Conservation (phyloP, 306 rosid species). For the Begonia loranthoides region DNA sequence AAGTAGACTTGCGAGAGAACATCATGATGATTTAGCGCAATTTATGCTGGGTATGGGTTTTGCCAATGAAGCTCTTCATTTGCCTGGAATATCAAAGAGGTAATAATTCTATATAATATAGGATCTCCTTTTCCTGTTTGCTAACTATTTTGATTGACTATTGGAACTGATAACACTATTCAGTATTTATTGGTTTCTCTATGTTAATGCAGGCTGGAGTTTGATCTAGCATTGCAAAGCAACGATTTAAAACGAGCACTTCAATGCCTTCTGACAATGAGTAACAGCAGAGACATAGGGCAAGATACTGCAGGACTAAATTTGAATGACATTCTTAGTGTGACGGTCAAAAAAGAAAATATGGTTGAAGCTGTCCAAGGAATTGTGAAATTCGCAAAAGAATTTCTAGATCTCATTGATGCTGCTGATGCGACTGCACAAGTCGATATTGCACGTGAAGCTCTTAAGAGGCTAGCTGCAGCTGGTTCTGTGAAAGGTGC, state of each 20-base stretch:
- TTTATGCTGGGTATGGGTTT: constrained; percentile 99
- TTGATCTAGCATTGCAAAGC: constrained; percentile 97
- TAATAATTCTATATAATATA: constrained; percentile 8
- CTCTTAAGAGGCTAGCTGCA: constrained; percentile 88
- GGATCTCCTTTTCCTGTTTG: background rate
- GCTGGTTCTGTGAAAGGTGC: constrained; percentile 95
- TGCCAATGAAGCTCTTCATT: constrained; percentile 94
- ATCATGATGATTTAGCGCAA: constrained; percentile 95
- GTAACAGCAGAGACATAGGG: constrained; percentile 93
- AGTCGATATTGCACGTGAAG: constrained; percentile 94
- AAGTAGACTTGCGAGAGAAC: constrained; percentile 96
- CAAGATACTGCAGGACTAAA: constrained; percentile 64
- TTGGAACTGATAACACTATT: background rate
- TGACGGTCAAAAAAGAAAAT: constrained; percentile 69
- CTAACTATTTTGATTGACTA: background rate
- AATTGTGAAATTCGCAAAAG: constrained; percentile 84
- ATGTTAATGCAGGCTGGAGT: constrained; percentile 47
- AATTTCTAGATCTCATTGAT: constrained; percentile 92
- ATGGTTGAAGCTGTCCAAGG: constrained; percentile 84
- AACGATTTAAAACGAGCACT: constrained; percentile 96
- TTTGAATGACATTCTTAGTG: constrained; percentile 86
- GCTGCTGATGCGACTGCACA: constrained; percentile 99
- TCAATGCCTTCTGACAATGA: constrained; percentile 97
- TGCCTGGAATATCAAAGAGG: constrained; percentile 98
- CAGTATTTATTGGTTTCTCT: constrained; percentile 4